Conservation (phyloP, 2,329 filamentous ascomycete genomes). For the Blumeriella jaapii region DNA sequence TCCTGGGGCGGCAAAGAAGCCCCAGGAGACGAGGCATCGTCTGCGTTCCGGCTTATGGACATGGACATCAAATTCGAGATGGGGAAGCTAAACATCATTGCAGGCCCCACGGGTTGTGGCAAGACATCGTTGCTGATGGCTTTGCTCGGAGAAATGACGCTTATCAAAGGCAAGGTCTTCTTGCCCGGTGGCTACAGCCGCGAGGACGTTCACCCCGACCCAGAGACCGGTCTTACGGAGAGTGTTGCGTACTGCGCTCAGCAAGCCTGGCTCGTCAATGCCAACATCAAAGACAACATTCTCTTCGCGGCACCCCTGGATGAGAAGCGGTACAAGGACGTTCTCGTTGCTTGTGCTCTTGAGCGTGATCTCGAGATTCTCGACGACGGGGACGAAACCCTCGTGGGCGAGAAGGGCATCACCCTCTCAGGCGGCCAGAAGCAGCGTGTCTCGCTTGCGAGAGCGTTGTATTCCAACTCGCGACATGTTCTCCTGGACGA, state of each 20-base stretch:
- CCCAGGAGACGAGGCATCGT: conserved; percentile 48
- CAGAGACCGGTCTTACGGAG: conserved; percentile 77
- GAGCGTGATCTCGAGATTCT: conserved; percentile 87
- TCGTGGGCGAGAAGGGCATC: conserved; percentile 96
- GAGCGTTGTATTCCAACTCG: conserved; percentile 92
- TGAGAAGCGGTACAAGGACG: conserved; percentile 71
- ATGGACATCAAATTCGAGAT: conserved; percentile 73
- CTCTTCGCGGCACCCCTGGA: conserved; percentile 76
- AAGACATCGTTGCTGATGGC: conserved; percentile 97
- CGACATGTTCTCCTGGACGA: conserved; percentile 87
- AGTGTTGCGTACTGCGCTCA: conserved; percentile 95
- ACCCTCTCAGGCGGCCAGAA: conserved; percentile 95
- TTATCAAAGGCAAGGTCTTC: conserved; percentile 68
- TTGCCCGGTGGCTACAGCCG: conserved; percentile 69
- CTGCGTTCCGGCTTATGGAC: conserved; percentile 73
- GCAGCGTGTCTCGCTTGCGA: conserved; percentile 91
- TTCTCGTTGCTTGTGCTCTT: conserved; percentile 82
- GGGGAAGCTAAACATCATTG: conserved; percentile 82
- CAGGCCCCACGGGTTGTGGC: conserved; percentile 84
- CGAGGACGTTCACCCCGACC: conserved; percentile 71
- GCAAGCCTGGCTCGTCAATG: conserved; percentile 93
- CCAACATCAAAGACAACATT: conserved; percentile 92
- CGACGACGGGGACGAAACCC: conserved; percentile 81
- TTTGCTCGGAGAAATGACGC: conserved; percentile 88
- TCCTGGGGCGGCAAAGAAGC: conserved; percentile 73